Conservation (phyloP, 2,329 filamentous ascomycete genomes). For the Botrytis hyacinthi region DNA sequence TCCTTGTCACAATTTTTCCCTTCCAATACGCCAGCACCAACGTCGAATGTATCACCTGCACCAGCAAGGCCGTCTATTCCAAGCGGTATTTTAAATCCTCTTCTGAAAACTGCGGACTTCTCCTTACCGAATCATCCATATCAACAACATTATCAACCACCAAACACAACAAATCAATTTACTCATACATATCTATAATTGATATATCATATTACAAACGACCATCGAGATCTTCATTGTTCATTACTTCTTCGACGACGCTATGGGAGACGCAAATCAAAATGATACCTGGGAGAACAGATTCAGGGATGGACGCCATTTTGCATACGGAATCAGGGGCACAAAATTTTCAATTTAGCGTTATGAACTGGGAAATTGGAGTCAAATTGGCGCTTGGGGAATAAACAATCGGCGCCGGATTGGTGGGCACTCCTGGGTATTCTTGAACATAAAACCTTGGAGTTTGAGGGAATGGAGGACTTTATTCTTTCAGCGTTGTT, state of each 20-base stretch:
- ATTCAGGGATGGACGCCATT: background rate
- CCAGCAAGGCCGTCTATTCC: slow-evolving; percentile 31
- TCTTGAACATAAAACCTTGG: background rate
- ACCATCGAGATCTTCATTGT: background rate
- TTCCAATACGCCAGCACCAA: slow-evolving; percentile 23
- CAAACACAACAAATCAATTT: slow-evolving; percentile 47
- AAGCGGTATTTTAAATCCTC: slow-evolving; percentile 62
- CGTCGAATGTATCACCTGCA: slow-evolving; percentile 31
- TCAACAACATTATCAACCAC: slow-evolving; percentile 75
- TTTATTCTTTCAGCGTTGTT: background rate
- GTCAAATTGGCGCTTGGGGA: background rate
- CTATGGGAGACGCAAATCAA: background rate
- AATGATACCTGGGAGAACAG: background rate
- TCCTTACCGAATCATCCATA: slow-evolving; percentile 77
- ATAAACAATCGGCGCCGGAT: background rate
- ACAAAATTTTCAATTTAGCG: background rate
- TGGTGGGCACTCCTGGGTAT: background rate
- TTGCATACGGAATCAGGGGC: background rate
- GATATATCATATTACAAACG: background rate
- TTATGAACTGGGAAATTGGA: background rate
- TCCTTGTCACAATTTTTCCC: slow-evolving; percentile 36
- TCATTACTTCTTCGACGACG: background rate
- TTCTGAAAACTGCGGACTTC: slow-evolving; percentile 72
- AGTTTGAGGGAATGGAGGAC: background rate
- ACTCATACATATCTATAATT: slow-evolving; percentile 32